phyloP scores from a whole-genome alignment of 2,329 filamentous ascomycete genomes.

The Cladosporium colombiae region DNA sequence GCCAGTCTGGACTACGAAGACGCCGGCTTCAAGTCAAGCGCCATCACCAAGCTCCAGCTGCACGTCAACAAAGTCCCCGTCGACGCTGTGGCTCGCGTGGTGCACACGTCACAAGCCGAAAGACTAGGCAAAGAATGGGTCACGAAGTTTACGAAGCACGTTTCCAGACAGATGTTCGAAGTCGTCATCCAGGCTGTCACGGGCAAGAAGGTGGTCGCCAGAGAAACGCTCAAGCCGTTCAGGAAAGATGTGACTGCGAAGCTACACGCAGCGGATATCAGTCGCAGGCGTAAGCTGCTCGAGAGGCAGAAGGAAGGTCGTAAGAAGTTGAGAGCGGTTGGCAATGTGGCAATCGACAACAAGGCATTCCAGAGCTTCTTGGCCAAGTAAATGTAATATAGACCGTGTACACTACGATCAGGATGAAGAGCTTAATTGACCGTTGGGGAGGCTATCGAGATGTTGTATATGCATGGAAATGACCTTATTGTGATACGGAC shows the following conservation, averaged over 20 bases:
- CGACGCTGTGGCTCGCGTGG: conserved; percentile 88
- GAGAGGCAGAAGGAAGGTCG: conserved; percentile 97
- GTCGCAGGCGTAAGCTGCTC: conserved; percentile 77
- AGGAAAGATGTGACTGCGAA: conserved; percentile 93
- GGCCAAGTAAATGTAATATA: conserved; percentile 60
- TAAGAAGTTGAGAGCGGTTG: conserved; percentile 77
- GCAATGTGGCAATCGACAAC: conserved; percentile 95
- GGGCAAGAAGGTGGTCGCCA: conserved; percentile 78
- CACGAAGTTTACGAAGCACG: conserved; percentile 93
- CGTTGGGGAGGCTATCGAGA: not conserved
- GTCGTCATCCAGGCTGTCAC: conserved; percentile 90
- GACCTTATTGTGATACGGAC: no score
- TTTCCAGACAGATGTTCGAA: conserved; percentile 96
- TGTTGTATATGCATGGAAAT: not conserved
- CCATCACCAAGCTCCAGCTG: conserved; percentile 85
- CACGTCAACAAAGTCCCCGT: conserved; percentile 92
- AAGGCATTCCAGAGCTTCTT: conserved; percentile 93
- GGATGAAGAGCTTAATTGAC: no score
- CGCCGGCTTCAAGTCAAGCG: conserved; percentile 77
- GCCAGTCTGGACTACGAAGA: conserved; percentile 97
- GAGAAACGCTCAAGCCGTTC: conserved; percentile 95
- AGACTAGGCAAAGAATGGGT: conserved; percentile 86
- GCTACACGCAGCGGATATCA: conserved; percentile 86
- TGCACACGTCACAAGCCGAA: conserved; percentile 80
- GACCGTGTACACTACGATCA: not conserved